Conservation (phyloP, 352 stramenopile genomes). For the Phytophthora hibernalis region DNA sequence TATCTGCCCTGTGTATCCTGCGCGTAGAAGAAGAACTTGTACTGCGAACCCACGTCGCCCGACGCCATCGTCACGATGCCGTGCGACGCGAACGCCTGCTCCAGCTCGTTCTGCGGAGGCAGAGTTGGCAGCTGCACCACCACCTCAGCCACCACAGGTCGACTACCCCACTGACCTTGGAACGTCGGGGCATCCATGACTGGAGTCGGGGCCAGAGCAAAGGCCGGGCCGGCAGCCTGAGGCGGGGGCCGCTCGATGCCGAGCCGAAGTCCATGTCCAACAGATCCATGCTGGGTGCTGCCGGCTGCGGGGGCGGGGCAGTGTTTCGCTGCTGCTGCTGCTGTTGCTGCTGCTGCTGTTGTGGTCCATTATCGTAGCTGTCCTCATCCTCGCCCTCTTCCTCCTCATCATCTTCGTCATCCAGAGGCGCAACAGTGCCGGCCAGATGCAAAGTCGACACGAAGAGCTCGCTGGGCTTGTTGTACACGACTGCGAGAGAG, state of each 20-base stretch:
- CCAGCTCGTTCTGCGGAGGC: conserved; percentile 67
- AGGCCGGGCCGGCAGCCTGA: conserved; percentile 32
- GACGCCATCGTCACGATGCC: conserved; percentile 84
- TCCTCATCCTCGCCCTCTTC: conserved; percentile 49
- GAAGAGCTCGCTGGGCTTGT: conserved; percentile 96
- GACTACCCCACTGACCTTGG: conserved; percentile 75
- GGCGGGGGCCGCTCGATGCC: conserved; percentile 23
- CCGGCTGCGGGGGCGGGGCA: conserved; percentile 29
- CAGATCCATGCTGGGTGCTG: conserved; percentile 63
- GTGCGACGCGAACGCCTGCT: conserved; percentile 61
- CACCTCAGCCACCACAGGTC: conserved; percentile 70
- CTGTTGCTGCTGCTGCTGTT: conserved; percentile 47
- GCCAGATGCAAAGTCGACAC: conserved; percentile 83
- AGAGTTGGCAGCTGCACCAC: conserved; percentile 66
- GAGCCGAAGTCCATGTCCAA: conserved; percentile 83
- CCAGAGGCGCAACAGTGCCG: conserved; percentile 35
- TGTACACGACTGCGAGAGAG: conserved; percentile 97
- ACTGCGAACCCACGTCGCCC: conserved; percentile 79
- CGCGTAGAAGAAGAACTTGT: conserved; percentile 90
- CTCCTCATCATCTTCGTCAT: conserved; percentile 59
- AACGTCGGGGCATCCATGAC: conserved; percentile 79
- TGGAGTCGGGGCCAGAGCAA: conserved; percentile 68
- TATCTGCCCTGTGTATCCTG: conserved; percentile 68
- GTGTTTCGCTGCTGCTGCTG: conserved; percentile 58
- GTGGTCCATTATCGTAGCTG: conserved; percentile 36